A percentile compares a stretch with the other conserved stretches of the same genome.
These are phyloP conservation scores for Trichodelitschia bisporula DNA, from an alignment of 495 filamentous ascomycete species.

Conservation along the genomic window DNA sequence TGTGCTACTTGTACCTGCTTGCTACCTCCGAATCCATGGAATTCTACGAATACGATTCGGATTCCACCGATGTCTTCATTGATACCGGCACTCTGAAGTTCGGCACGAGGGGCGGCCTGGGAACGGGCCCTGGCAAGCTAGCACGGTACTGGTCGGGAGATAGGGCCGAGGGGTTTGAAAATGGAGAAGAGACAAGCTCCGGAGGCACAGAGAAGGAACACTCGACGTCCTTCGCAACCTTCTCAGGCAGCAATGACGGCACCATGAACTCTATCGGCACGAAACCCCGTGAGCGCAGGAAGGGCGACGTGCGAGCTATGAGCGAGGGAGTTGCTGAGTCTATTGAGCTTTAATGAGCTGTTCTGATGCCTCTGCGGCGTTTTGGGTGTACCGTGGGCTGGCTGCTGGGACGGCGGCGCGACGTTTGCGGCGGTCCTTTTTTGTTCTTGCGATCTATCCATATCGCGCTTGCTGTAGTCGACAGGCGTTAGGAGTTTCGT, in stretches of 20 bases:
- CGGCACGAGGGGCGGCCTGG: too few species aligned
- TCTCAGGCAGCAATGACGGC: constrained; percentile 10
- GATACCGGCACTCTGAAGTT: constrained; percentile 4
- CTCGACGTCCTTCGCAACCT: constrained; percentile 8
- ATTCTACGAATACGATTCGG: constrained; percentile 5
- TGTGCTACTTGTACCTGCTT: constrained; percentile 78
- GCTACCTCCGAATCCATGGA: constrained; percentile 26
- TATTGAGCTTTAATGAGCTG: constrained; percentile 12
- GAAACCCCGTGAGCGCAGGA: constrained; percentile 4
- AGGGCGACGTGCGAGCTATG: constrained; percentile 8
- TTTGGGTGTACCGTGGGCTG: too few species aligned
- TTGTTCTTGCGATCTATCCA: too few species aligned
- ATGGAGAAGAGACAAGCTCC: too few species aligned
- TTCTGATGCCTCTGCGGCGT: too few species aligned
- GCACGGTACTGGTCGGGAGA: constrained; percentile 68
- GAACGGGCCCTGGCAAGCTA: constrained; percentile 40
- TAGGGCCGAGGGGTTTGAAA: constrained; percentile 18
- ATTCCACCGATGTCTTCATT: constrained; percentile 5
- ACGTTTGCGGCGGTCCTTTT: too few species aligned
- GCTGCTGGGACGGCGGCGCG: too few species aligned
- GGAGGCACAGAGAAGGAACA: constrained; percentile 1
- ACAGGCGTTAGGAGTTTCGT: too few species aligned
- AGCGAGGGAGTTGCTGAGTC: constrained; percentile 8
- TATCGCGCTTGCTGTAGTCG: too few species aligned
- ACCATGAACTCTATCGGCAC: constrained; percentile 9